Evolutionary conservation across 2,329 filamentous ascomycete species (phyloP).

Genomic region (Arachnopeziza araneosa): DNA sequence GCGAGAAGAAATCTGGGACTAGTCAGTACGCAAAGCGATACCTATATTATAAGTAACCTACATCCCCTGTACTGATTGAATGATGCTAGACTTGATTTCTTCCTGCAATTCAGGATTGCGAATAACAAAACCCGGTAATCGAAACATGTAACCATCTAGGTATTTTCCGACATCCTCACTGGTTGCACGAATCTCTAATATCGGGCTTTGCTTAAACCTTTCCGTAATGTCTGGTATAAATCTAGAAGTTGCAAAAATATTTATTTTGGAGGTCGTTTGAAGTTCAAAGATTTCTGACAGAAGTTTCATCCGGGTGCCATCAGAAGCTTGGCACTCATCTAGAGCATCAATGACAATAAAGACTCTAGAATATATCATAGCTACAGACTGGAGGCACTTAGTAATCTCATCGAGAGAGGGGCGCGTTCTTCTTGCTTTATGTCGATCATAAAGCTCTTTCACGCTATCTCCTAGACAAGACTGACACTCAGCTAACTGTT

Average conservation of each 20-base stretch:
- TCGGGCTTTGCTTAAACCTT: no score
- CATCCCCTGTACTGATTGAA: background rate
- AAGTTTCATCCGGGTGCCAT: background rate
- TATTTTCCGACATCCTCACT: slow-evolving; percentile 30
- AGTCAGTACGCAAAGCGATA: background rate
- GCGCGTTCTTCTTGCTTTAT: background rate
- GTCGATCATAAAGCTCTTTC: no score
- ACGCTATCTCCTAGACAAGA: no score
- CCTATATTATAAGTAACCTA: background rate
- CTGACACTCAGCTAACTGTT: no score
- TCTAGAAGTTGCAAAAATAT: background rate
- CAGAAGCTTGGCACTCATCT: slow-evolving; percentile 8
- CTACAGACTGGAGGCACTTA: background rate
- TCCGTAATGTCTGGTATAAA: slow-evolving; percentile 20
- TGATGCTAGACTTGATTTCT: slow-evolving; percentile 18
- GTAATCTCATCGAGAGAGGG: background rate
- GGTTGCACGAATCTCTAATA: slow-evolving; percentile 11
- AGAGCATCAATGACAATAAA: slow-evolving; percentile 14
- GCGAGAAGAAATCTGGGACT: slow-evolving; percentile 24
- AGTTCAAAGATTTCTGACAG: background rate
- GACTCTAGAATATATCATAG: background rate
- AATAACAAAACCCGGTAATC: slow-evolving; percentile 6
- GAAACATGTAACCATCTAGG: slow-evolving; percentile 20
- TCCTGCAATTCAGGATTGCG: slow-evolving; percentile 17
- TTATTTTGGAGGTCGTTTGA: background rate